A percentile compares a stretch with the other conserved stretches of the same genome.
Conservation (phyloP, 2,329 filamentous ascomycete genomes). For the Raffaelea arxii region DNA sequence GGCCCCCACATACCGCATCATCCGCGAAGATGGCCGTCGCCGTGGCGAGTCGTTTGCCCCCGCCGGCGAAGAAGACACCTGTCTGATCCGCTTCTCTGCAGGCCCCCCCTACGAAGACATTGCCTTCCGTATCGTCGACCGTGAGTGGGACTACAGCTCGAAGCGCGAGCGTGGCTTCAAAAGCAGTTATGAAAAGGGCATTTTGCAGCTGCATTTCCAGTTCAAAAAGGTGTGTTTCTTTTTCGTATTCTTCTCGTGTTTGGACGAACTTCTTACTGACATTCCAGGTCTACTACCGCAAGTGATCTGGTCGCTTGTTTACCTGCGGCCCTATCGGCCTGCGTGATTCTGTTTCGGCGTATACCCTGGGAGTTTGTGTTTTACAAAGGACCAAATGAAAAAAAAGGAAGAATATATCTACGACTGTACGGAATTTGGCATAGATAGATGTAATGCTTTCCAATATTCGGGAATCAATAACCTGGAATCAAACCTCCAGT, state of each 20-base stretch:
- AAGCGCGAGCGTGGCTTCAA: conserved; percentile 91
- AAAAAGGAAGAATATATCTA: no score
- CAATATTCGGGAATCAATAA: no score
- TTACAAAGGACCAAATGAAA: neutral
- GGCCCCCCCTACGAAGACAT: conserved; percentile 95
- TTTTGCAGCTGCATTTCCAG: conserved; percentile 93
- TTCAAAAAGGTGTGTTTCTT: conserved; percentile 72
- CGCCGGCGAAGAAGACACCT: conserved; percentile 93
- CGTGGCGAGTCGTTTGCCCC: conserved; percentile 87
- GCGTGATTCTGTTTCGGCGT: no score
- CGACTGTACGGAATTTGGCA: no score
- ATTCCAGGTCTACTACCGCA: conserved; percentile 29
- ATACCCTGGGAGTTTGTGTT: neutral
- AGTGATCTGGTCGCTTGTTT: no score
- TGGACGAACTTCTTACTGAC: neutral
- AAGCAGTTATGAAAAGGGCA: conserved; percentile 97
- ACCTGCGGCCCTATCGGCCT: no score
- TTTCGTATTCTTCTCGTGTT: neutral
- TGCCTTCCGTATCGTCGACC: conserved; percentile 93
- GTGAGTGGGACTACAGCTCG: conserved; percentile 97
- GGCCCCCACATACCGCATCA: conserved; percentile 91
- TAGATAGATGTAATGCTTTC: no score
- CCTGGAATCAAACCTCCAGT: neutral
- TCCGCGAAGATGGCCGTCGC: conserved; percentile 81
- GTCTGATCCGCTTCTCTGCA: conserved; percentile 89